These are phyloP conservation scores for Wickerhamomyces silvicola DNA, from an alignment of 805 yeast genomes.

Conservation along the genomic window DNA sequence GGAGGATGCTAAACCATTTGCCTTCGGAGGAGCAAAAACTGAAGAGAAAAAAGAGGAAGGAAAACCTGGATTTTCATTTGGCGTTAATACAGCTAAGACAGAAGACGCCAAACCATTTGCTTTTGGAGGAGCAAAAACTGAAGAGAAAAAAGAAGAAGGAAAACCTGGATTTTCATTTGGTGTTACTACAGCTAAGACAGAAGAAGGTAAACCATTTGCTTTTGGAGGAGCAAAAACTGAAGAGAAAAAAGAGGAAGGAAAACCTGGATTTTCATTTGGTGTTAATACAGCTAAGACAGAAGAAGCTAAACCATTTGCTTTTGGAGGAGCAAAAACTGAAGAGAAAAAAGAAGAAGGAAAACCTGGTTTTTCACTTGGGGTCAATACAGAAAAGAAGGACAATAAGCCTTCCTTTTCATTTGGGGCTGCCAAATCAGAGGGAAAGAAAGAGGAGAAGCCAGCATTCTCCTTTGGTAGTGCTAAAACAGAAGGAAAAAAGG, in stretches of 20 bases:
- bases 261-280: constrained; percentile 14
- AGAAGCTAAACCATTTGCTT: constrained; percentile 7
- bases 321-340: constrained; percentile 10
- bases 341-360: constrained; percentile 6
- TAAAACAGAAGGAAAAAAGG: constrained; percentile 9
- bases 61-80: constrained; percentile 14
- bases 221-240: constrained; percentile 12
- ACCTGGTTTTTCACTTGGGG: constrained; percentile 22
- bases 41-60: too few relatives aligned
- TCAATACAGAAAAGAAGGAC: constrained; percentile 10
- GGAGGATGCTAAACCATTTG: too few relatives aligned
- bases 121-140: constrained; percentile 10
- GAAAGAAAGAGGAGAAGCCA: constrained; percentile 2
- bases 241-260: constrained; percentile 9
- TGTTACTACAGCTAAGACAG: constrained; percentile 5
- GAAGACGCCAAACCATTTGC: constrained; percentile 11
- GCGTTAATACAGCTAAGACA: constrained; percentile 8
- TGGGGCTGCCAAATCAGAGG: constrained; percentile 4
- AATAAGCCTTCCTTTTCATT: constrained; percentile 13
- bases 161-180: constrained; percentile 19
- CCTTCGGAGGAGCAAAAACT: too few relatives aligned
- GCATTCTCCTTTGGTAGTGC: constrained; percentile 21
- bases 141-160: constrained; percentile 4
- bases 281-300: constrained; percentile 9
- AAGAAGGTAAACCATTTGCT: constrained; percentile 11